Conservation (phyloP, 495 filamentous ascomycete genomes). For the Aspergillus biplanus region DNA sequence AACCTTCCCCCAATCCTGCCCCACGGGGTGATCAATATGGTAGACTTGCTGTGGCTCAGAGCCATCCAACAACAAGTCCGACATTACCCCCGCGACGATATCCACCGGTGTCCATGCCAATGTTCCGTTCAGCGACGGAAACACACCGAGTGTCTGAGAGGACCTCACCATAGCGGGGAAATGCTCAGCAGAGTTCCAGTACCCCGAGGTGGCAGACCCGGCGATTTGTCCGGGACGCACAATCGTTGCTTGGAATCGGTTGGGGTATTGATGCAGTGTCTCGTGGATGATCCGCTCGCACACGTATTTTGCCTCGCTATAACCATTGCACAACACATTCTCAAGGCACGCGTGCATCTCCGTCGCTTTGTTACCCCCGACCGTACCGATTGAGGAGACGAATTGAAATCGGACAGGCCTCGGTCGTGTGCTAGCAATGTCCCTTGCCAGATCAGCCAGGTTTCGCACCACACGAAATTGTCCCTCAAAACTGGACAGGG, state of each 20-base stretch:
- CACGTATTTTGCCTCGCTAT: constrained; percentile 53
- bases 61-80: constrained; percentile 39
- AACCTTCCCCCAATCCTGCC: constrained; percentile 53
- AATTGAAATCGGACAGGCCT: constrained; percentile 51
- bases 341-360: constrained; percentile 32
- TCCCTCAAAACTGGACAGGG: constrained; percentile 47
- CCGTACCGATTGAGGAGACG: constrained; percentile 57
- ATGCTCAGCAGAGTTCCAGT: constrained; percentile 58
- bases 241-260: constrained; percentile 45
- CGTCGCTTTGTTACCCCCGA: constrained; percentile 41
- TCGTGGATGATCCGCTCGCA: constrained; percentile 56
- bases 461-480: constrained; percentile 55
- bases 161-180: constrained; percentile 56
- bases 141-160: constrained; percentile 44
- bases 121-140: constrained; percentile 48
- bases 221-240: constrained; percentile 55
- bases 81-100: constrained; percentile 42
- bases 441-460: constrained; percentile 48
- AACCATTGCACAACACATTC: constrained; percentile 48
- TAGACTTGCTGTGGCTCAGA: constrained; percentile 45
- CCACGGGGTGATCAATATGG: constrained; percentile 59
- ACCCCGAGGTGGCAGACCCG: constrained; percentile 50
- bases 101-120: constrained; percentile 57
- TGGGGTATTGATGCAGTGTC: constrained; percentile 48
- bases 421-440: constrained; percentile 27